Evolutionary conservation across 345 rosid species (phyloP), one percentile per base, ranked within the genome.

Genomic region (Psidium guajava): DNA sequence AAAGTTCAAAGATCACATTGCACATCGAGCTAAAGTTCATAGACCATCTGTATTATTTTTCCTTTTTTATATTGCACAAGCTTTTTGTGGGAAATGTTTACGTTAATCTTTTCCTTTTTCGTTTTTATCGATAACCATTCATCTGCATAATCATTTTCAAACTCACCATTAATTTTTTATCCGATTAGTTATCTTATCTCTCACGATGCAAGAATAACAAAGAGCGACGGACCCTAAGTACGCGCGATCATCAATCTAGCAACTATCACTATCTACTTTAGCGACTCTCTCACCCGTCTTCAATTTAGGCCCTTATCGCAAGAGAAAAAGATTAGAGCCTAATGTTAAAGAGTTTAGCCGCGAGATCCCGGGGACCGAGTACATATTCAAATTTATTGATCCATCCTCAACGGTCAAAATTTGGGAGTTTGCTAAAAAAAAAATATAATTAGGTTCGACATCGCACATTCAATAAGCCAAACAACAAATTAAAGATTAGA

Each of bases 151-250:
- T 24, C 61, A 64, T 8, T 8, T 1, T 3, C 22, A 4, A 4
- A 28, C 42, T 64, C 42, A 7, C 6, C 21, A 18, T 5, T 0
- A 0, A 36, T 9, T 32, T 69, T 32, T 32, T 18, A 36, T 13
- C 24, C 4, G 18, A 20, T 20, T 69, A 9, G 18, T 15, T 16
- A 32, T 32, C 22, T 7, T 16, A 64, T 64, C 22, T 64, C 24
- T 11, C 0, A 18, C 1, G 1, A 16, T 15, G 18, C 44, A 16
- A 64, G 2, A 16, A 9, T 2, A 15, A 8, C 6, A 0, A 32
- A 40, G 6, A 57, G 12, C 0, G 22, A 36, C 18, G 11, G 4
- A 0, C 2, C 42, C 6, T 1, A 2, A 64, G 74, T 18, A 32
- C 1, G 24, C 75, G 3, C 0, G 6, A 69, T 3, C 10, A 8